Conservation (phyloP, 2,329 filamentous ascomycete genomes). For the Periconia macrospinosa region DNA sequence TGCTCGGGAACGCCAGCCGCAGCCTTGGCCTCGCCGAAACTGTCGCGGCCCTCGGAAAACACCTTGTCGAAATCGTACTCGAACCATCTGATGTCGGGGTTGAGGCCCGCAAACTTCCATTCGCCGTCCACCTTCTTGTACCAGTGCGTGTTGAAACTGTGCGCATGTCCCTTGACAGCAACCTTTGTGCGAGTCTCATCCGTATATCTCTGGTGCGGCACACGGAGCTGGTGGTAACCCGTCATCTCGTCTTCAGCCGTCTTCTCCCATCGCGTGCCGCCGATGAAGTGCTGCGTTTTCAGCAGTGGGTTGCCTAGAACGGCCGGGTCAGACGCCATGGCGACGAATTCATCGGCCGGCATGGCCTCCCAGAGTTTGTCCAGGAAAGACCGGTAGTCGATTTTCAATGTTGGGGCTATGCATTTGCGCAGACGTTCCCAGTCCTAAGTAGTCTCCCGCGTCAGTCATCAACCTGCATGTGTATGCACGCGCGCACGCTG, state of each 20-base stretch:
- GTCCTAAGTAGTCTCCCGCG: slow-evolving; percentile 44
- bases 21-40: slow-evolving; percentile 47
- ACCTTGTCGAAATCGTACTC: slow-evolving; percentile 61
- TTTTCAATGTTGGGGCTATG: slow-evolving; percentile 64
- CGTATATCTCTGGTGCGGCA: slow-evolving; percentile 60
- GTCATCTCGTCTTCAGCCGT: slow-evolving; percentile 52
- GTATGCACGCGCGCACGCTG: background rate
- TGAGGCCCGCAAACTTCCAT: slow-evolving; percentile 61
- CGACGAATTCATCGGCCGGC: slow-evolving; percentile 57
- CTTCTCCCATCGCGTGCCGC: slow-evolving; percentile 56
- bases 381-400: slow-evolving; percentile 68
- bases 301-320: slow-evolving; percentile 59
- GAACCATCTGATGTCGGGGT: slow-evolving; percentile 57
- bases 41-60: slow-evolving; percentile 52
- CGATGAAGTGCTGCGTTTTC: slow-evolving; percentile 62
- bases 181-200: slow-evolving; percentile 52
- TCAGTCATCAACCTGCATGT: background rate
- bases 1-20: slow-evolving; percentile 41
- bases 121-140: slow-evolving; percentile 61
- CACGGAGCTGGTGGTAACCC: slow-evolving; percentile 60
- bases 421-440: slow-evolving; percentile 62
- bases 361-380: slow-evolving; percentile 60
- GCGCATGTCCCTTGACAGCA: slow-evolving; percentile 58
- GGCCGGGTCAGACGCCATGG: slow-evolving; percentile 54
- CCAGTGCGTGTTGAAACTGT: slow-evolving; percentile 57